Evolutionary conservation across 345 rosid genomes (phyloP), one percentile per base, ranked within the genome.

Genomic region (Angophora floribunda): DNA sequence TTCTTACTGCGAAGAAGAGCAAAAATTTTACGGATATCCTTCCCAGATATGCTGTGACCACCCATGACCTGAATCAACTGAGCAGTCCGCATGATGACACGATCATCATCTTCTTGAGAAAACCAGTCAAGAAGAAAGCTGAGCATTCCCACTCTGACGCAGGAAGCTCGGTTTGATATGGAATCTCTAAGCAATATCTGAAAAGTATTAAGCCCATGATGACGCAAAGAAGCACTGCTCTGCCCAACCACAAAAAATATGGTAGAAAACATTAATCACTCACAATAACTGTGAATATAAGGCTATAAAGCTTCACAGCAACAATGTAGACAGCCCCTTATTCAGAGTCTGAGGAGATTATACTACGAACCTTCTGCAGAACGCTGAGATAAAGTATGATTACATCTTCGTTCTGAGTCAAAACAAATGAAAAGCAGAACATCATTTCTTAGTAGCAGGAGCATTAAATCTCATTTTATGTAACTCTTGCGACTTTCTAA

Each of bases 11-110:
- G 96, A 52, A 97, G 98, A 89, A 97, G 96, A 85, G 99, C 96
- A 88, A 97, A 97, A 78, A 97, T 96, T 93, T 96, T 97, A 86
- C 99, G 98, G 55, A 97, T 96, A 92, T 97, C 99, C 95, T 96
- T 97, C 88, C 99, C 99, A 88, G 99, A 97, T 90, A 97, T 94
- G 93, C 99, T 96, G 93, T 97, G 98, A 89, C 99, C 99, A 91
- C 99, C 99, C 88, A 96, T 92, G 89, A 96, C 95, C 93, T 95
- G 98, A 93, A 95, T 94, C 91, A 97, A 93, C 90, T 95, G 98
- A 13, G 97, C 94, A 90, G 96, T 96, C 93, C 94, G 95, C 94
- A 96, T 93, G 89, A 97, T 92, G 88, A 94, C 94, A 87, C 86
- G 90, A 89, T 96, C 98, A 91, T 92, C 92, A 87, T 92, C 94